Percentiles rank a stretch among this genome's conserved stretches.
Evolutionary conservation across 2,329 filamentous ascomycete genomes (phyloP).

Genomic region (Calonectria ilicicola): DNA sequence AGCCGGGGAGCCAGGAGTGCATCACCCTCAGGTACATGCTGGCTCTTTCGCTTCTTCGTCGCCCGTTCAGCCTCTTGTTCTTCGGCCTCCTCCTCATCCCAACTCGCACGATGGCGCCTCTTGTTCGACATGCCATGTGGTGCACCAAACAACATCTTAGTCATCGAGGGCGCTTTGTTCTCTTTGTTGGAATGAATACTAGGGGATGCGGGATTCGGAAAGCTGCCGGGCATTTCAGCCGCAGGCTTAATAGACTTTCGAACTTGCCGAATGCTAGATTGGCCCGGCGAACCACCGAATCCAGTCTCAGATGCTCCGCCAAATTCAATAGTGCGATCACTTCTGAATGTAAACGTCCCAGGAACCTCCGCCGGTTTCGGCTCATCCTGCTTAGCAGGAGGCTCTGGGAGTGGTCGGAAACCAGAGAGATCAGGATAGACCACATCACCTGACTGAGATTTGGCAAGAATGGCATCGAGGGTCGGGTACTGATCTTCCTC

Average conservation of each 20-base stretch:
- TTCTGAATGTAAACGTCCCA: slow-evolving; percentile 74
- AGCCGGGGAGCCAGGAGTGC: slow-evolving; percentile 64
- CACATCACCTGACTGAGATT: slow-evolving; percentile 49
- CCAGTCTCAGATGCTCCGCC: slow-evolving; percentile 59
- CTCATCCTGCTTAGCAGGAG: slow-evolving; percentile 39
- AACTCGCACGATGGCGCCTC: slow-evolving; percentile 71
- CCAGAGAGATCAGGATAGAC: slow-evolving; percentile 67
- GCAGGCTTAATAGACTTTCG: slow-evolving; percentile 61
- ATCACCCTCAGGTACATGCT: slow-evolving; percentile 62
- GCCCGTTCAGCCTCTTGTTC: slow-evolving; percentile 61
- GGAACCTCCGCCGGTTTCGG: slow-evolving; percentile 56
- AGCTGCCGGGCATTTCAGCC: slow-evolving; percentile 66
- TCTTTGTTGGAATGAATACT: slow-evolving; percentile 64
- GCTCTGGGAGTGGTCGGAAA: slow-evolving; percentile 48
- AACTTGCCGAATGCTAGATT: slow-evolving; percentile 71
- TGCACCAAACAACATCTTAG: slow-evolving; percentile 57
- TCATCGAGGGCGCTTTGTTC: slow-evolving; percentile 58
- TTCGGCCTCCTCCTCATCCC: slow-evolving; percentile 68
- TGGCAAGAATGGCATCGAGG: slow-evolving; percentile 42
- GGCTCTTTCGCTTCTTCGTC: slow-evolving; percentile 70
- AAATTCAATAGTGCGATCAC: slow-evolving; percentile 73
- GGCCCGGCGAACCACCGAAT: slow-evolving; percentile 70
- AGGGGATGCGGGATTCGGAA: slow-evolving; percentile 54
- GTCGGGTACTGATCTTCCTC: slow-evolving; percentile 44
- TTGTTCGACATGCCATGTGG: slow-evolving; percentile 75